These are phyloP conservation scores for Obba rivulosa DNA, from an alignment of 768 basidiomycete species.

Conservation along the genomic window DNA sequence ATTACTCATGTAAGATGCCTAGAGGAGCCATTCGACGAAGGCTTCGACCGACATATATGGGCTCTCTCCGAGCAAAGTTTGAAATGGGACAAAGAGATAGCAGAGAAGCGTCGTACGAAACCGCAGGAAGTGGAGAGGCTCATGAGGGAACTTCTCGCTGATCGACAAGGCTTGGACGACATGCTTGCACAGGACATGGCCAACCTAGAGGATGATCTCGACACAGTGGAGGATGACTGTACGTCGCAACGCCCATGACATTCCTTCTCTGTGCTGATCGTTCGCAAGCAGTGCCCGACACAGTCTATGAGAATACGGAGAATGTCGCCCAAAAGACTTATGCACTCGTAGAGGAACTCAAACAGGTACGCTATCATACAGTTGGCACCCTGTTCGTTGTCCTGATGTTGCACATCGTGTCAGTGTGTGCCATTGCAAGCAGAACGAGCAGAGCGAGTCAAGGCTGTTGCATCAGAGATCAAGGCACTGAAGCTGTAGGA, in stretches of 20 bases:
- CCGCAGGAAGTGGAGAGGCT: slow-evolving; percentile 49
- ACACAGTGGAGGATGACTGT: slow-evolving; percentile 17
- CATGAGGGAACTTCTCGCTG: slow-evolving; percentile 33
- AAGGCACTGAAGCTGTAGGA: slow-evolving; percentile 44
- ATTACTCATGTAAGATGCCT: background rate
- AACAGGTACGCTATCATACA: slow-evolving; percentile 38
- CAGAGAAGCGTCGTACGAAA: slow-evolving; percentile 56
- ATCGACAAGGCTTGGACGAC: slow-evolving; percentile 27
- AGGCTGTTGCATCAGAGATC: slow-evolving; percentile 41
- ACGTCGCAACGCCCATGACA: slow-evolving; percentile 4
- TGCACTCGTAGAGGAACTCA: slow-evolving; percentile 41
- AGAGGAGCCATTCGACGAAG: slow-evolving; percentile 80
- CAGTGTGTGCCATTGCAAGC: slow-evolving; percentile 46
- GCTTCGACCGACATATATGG: slow-evolving; percentile 78
- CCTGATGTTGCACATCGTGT: background rate
- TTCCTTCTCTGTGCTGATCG: background rate
- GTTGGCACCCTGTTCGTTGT: too few relatives aligned
- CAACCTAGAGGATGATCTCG: slow-evolving; percentile 6
- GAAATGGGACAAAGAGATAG: slow-evolving; percentile 69
- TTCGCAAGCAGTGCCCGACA: slow-evolving; percentile 8
- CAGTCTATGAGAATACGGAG: slow-evolving; percentile 13
- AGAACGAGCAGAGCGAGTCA: slow-evolving; percentile 44
- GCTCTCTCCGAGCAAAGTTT: slow-evolving; percentile 69
- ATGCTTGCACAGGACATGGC: slow-evolving; percentile 19
- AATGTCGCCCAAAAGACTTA: slow-evolving; percentile 29